phyloP scores from a whole-genome alignment of 495 filamentous ascomycete species.

The Tetracladium marchalianum region DNA sequence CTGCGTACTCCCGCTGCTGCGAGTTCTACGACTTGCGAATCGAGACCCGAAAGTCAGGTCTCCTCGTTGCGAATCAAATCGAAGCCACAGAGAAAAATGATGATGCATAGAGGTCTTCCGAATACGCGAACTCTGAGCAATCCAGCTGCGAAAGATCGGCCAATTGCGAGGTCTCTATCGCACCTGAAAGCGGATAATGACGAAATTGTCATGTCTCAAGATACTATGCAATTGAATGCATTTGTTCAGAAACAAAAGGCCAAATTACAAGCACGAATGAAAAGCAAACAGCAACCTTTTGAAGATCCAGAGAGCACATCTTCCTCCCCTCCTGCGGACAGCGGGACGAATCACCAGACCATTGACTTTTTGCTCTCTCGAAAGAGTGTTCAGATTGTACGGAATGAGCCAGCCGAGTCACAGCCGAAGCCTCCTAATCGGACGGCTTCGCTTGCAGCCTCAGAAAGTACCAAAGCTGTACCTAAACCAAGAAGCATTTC shows the following conservation, averaged over 20 bases:
- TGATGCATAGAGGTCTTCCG: constrained; percentile 17
- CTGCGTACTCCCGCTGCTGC: neutral
- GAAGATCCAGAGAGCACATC: neutral
- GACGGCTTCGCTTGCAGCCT: too few species aligned
- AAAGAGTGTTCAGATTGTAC: neutral
- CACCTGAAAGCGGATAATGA: neutral
- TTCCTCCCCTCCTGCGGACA: constrained; percentile 8
- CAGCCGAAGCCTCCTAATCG: too few species aligned
- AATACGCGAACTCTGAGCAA: neutral
- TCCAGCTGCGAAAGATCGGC: neutral
- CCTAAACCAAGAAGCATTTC: too few species aligned
- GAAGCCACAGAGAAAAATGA: constrained; percentile 17
- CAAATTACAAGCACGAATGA: constrained; percentile 4
- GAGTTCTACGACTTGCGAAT: neutral
- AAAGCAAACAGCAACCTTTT: neutral
- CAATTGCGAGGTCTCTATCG: neutral
- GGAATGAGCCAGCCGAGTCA: too few species aligned
- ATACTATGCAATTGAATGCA: constrained; percentile 6
- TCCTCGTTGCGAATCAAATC: constrained; percentile 17
- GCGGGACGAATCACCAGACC: constrained; percentile 11
- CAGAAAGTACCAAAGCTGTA: too few species aligned
- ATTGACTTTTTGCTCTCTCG: constrained; percentile 10
- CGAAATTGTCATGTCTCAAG: constrained; percentile 8
- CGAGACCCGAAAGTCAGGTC: neutral
- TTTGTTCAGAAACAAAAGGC: constrained; percentile 8